A percentile compares a stretch with the other conserved stretches of the same genome.
These are phyloP conservation scores for Magnolia kwangsiensis DNA, from an alignment of 164 flowering plant genomes.

Conservation along the genomic window DNA sequence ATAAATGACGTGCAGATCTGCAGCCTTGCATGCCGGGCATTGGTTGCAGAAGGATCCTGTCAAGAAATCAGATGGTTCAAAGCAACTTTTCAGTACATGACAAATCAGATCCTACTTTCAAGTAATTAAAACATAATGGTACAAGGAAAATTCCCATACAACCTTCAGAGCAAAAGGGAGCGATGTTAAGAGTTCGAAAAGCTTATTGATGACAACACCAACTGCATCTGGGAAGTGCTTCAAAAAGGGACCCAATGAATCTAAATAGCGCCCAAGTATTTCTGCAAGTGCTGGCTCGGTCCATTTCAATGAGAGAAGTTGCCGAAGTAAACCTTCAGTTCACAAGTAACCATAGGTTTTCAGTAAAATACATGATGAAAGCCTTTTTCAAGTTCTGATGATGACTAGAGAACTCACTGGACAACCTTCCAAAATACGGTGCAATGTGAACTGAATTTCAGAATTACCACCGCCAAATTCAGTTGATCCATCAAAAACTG, in stretches of 20 bases:
- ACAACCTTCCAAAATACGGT: conserved; percentile 78
- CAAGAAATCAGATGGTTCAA: conserved; percentile 12
- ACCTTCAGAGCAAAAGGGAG: conserved; percentile 81
- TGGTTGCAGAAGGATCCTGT: conserved; percentile 83
- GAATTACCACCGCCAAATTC: conserved; percentile 47
- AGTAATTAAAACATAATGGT: not conserved
- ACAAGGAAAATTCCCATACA: conserved; percentile 1
- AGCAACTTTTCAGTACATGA: not conserved
- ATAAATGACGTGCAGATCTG: conserved; percentile 94
- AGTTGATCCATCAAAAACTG: conserved; percentile 74
- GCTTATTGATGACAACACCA: conserved; percentile 80
- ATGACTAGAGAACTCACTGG: conserved; percentile 16
- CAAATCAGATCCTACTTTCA: conserved; percentile 4
- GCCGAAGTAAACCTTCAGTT: conserved; percentile 71
- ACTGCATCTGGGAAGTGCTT: conserved; percentile 81
- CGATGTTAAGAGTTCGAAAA: conserved; percentile 84
- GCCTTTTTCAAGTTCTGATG: not conserved
- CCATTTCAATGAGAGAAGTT: conserved; percentile 84
- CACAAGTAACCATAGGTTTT: conserved; percentile 24
- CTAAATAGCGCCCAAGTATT: conserved; percentile 75
- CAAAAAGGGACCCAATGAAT: conserved; percentile 82
- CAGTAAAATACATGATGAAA: conserved; percentile 18
- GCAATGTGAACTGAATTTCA: conserved; percentile 49
- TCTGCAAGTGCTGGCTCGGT: conserved; percentile 71
- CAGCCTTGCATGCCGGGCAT: conserved; percentile 82